Percentiles rank a stretch among this genome's conserved stretches.
phyloP scores from a whole-genome alignment of 2,329 filamentous ascomycete species.

The Xylariaceae sp. region DNA sequence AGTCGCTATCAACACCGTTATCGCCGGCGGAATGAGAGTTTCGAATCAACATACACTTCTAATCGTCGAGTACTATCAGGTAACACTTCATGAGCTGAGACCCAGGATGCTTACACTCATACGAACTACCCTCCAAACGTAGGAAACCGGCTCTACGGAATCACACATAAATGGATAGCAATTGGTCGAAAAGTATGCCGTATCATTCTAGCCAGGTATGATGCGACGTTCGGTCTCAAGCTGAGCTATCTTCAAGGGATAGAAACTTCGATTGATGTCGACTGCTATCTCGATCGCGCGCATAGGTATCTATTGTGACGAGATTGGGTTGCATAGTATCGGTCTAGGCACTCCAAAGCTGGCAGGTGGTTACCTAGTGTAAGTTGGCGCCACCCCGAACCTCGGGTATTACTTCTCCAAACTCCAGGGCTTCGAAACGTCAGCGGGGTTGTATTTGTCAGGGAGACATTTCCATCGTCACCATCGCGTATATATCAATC shows the following conservation, averaged over 20 bases:
- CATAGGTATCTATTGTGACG: background rate
- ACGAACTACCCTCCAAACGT: no score
- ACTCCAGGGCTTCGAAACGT: background rate
- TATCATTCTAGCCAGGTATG: background rate
- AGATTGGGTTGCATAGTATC: no score
- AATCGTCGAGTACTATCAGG: background rate
- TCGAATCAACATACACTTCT: background rate
- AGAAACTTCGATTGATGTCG: background rate
- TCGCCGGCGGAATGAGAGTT: constrained; percentile 3
- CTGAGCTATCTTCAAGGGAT: no score
- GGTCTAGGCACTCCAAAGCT: no score
- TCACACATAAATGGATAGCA: background rate
- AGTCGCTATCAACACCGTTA: constrained; percentile 38
- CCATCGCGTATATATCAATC: background rate
- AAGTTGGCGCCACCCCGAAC: background rate
- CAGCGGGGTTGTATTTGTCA: background rate
- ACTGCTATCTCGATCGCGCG: background rate
- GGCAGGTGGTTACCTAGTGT: background rate
- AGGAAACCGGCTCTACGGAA: background rate
- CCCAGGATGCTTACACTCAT: background rate
- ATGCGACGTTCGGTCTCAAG: background rate
- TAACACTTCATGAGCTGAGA: background rate
- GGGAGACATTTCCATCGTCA: background rate
- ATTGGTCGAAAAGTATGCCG: background rate
- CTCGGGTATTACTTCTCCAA: background rate